Conservation (phyloP, 768 basidiomycete genomes). For the Tylopilus sp. region DNA sequence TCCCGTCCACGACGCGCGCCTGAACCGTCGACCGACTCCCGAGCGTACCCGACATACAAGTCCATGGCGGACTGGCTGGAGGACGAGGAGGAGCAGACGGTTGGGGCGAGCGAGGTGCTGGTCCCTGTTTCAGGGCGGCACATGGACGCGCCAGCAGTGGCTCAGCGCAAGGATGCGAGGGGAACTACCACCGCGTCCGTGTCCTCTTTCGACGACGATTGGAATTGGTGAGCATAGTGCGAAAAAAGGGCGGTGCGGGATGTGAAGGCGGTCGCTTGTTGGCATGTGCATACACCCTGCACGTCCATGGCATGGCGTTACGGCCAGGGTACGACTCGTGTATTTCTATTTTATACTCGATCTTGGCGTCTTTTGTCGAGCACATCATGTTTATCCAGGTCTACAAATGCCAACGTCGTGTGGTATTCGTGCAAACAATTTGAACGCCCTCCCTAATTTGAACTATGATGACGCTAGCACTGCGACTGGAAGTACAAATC, state of each 20-base stretch:
- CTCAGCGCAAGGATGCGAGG: neutral
- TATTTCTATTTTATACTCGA: too few species aligned
- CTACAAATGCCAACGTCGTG: constrained; percentile 15
- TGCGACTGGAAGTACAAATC: neutral
- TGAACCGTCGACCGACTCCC: neutral
- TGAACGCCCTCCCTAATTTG: too few species aligned
- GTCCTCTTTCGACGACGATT: constrained; percentile 43
- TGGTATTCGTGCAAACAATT: neutral
- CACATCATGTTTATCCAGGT: too few species aligned
- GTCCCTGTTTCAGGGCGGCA: constrained; percentile 30
- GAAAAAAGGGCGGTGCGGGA: neutral
- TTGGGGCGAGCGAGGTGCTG: constrained; percentile 18
- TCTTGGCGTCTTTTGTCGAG: too few species aligned
- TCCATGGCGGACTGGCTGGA: constrained; percentile 27
- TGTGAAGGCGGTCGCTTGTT: neutral
- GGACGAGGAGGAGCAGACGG: constrained; percentile 36
- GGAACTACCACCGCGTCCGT: neutral
- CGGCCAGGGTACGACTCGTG: too few species aligned
- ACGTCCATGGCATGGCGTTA: neutral
- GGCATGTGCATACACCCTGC: neutral
- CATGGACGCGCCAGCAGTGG: too few species aligned
- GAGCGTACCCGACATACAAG: constrained; percentile 13
- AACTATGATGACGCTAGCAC: too few species aligned
- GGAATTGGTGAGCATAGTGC: constrained; percentile 51
- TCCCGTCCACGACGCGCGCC: neutral